phyloP scores from a whole-genome alignment of 2,329 filamentous ascomycete genomes.

The Lasiodiplodia sp. region DNA sequence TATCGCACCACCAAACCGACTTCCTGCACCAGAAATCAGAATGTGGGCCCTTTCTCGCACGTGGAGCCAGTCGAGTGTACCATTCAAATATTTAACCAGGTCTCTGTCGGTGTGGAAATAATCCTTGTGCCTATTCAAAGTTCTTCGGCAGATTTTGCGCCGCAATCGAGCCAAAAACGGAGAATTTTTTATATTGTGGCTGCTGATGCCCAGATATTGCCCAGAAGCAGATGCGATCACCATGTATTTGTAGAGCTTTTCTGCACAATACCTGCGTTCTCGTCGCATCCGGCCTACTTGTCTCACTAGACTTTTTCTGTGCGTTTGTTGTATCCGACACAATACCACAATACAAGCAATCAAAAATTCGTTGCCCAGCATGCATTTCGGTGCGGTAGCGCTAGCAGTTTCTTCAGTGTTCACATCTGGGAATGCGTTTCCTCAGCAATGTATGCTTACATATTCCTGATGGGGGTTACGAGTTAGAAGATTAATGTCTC shows the following conservation, averaged over 20 bases:
- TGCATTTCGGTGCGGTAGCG: neutral
- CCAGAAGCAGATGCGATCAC: neutral
- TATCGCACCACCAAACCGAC: neutral
- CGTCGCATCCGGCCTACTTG: neutral
- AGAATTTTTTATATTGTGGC: slow-evolving; percentile 6
- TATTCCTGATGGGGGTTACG: neutral
- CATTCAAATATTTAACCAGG: neutral
- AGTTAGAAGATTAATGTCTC: neutral
- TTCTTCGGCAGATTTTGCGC: neutral
- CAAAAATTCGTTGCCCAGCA: neutral
- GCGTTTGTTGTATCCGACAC: neutral
- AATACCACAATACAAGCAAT: too few relatives aligned
- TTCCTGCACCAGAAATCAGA: neutral
- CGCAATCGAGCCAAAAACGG: neutral
- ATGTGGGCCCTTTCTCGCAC: neutral
- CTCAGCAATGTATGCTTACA: neutral
- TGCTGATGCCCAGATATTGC: slow-evolving; percentile 7
- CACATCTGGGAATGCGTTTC: slow-evolving; percentile 3
- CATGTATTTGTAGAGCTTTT: neutral
- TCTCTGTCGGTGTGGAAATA: neutral
- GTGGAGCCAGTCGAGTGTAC: neutral
- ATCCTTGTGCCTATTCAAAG: neutral
- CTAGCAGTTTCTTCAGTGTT: neutral
- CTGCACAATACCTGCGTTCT: neutral
- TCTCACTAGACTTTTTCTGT: neutral